Conservation (phyloP, 2,329 filamentous ascomycete genomes). For the Bertia moriformis region DNA sequence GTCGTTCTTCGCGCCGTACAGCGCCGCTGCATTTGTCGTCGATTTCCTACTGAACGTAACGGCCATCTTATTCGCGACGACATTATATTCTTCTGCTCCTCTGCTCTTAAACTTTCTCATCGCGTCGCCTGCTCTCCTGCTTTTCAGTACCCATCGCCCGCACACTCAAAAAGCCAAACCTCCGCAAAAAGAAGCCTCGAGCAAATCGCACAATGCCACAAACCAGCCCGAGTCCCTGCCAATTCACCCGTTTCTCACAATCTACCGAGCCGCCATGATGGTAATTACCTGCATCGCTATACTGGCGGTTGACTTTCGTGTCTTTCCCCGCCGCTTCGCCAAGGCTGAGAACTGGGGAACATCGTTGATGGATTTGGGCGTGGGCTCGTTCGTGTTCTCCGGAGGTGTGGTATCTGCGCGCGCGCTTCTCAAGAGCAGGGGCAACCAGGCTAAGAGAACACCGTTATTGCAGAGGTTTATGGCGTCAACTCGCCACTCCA, state of each 20-base stretch:
- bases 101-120: constrained; percentile 42
- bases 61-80: constrained; percentile 47
- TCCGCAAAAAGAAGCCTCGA: not conserved
- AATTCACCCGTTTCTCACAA: constrained; percentile 51
- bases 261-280: constrained; percentile 55
- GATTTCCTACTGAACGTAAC: constrained; percentile 51
- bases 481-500: constrained; percentile 30
- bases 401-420: constrained; percentile 49
- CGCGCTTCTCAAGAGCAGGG: constrained; percentile 31
- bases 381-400: constrained; percentile 58
- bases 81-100: constrained; percentile 43
- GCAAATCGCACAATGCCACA: constrained; percentile 1
- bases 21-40: constrained; percentile 31
- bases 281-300: constrained; percentile 52
- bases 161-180: not conserved
- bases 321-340: constrained; percentile 53
- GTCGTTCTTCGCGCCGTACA: constrained; percentile 44
- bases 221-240: constrained; percentile 28
- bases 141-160: constrained; percentile 7
- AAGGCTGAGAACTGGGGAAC: constrained; percentile 61
- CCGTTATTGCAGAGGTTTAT: constrained; percentile 4
- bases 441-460: constrained; percentile 9
- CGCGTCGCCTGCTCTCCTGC: constrained; percentile 34
- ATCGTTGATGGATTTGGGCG: constrained; percentile 56
- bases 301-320: constrained; percentile 52